Evolutionary conservation across 192 early-diverging fungal genomes (phyloP), one percentile per base, ranked within the genome.

Genomic region (Podila minutissima): DNA sequence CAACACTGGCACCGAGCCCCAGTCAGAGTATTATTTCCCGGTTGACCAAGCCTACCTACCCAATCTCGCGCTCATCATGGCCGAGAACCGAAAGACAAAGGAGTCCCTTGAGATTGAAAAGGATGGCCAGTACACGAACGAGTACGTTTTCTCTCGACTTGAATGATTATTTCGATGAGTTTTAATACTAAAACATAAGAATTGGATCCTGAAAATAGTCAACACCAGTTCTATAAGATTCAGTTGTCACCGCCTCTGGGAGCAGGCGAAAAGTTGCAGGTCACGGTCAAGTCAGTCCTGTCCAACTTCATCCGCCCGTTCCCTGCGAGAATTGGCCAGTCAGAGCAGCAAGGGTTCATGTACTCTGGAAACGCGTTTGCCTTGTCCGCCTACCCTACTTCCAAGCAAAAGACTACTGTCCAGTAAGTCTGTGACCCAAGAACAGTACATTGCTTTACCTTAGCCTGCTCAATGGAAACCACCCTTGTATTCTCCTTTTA

Each of bases 331-430:
- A 82, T 93, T 10, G 75, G 72, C 26, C 96, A 96, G 83, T 69
- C 82, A 7, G 91, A 88, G 33, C 87, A 89, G 66, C 96, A 97
- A 77, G 65, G 73, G 49, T 85, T 95, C 57, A 64, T 84, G 55
- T 95, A 88, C 81, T 49, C 62, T 5, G 92, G 90, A 65, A 89
- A 88, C 71, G 74, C 86, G 4, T 91, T 92, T 69, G 87, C 91
- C 24, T 67, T 77, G 28, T 91, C 91, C 22, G 88, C 88, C 9
- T 97, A 98, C 76, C 60, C 77, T 20, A 85, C 91, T n/a, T 58
- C 87, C 31, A 92, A 94, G 86, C 89, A 91, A 64, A 96, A 95
- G 74, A 95, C 94, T 12, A 87, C 89, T 24, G 89, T 99, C 31
- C 83, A 86, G 94, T 96, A 88, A 63, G 91, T 26, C 17, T 33